Conservation (phyloP, 257 asterid species). For the Solanum raphanifolium region DNA sequence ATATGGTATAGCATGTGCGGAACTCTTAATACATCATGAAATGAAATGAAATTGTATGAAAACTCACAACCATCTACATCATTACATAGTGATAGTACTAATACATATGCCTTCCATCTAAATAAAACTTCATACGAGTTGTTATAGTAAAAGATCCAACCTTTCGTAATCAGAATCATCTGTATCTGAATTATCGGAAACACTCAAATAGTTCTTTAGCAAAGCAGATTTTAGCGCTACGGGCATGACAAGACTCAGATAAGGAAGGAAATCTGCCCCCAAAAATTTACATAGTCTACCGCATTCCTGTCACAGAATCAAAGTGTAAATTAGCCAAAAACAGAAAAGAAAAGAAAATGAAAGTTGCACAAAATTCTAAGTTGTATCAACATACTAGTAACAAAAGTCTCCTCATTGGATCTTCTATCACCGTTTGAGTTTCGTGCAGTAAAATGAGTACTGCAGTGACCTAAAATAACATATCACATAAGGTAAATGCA, state of each 20-base stretch:
- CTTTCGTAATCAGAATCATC: conserved; percentile 1
- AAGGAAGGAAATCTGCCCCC: background rate
- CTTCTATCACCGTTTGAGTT: background rate
- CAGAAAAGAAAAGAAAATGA: background rate
- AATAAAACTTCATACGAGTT: background rate
- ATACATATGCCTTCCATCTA: background rate
- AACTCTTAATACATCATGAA: background rate
- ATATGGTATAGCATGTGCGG: background rate
- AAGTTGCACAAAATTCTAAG: background rate
- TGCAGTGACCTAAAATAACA: background rate
- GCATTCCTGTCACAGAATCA: background rate
- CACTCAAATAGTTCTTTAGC: background rate
- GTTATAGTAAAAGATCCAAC: background rate
- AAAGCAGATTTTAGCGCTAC: background rate
- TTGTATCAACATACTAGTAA: background rate
- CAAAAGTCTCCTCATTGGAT: background rate
- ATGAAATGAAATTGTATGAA: background rate
- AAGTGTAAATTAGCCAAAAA: background rate
- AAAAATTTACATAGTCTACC: background rate
- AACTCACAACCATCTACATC: background rate
- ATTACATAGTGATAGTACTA: background rate
- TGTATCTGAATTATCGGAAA: background rate
- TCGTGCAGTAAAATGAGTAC: background rate
- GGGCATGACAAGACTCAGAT: background rate
- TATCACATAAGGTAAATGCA: background rate